A percentile compares a stretch with the other conserved stretches of the same genome.
These are phyloP conservation scores for Millerozyma acaciae DNA, from an alignment of 805 yeast species.

Conservation along the genomic window DNA sequence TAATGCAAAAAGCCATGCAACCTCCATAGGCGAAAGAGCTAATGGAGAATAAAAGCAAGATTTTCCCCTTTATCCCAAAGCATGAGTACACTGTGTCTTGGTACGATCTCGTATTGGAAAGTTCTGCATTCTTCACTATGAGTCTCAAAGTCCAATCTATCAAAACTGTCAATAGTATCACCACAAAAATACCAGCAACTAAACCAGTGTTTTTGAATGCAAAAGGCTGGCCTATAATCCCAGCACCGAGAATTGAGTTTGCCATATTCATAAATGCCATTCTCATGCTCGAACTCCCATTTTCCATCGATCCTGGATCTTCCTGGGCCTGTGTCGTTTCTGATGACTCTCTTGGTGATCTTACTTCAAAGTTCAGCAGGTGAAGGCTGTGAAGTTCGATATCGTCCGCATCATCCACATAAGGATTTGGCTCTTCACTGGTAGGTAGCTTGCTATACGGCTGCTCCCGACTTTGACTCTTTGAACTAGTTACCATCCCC, in stretches of 20 bases:
- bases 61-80: slow-evolving; percentile 69
- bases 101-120: slow-evolving; percentile 72
- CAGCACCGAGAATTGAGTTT: slow-evolving; percentile 91
- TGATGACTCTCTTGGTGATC: too few species aligned
- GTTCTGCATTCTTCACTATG: slow-evolving; percentile 76
- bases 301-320: slow-evolving; percentile 11
- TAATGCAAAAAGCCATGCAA: slow-evolving; percentile 87
- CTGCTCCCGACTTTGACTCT: too few species aligned
- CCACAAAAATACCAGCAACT: slow-evolving; percentile 62
- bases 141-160: slow-evolving; percentile 86
- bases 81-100: slow-evolving; percentile 82
- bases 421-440: too few species aligned
- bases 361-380: too few species aligned
- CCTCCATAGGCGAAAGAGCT: slow-evolving; percentile 94
- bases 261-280: slow-evolving; percentile 98
- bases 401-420: too few species aligned
- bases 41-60: slow-evolving; percentile 67
- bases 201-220: slow-evolving; percentile 82
- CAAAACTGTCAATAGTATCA: slow-evolving; percentile 57
- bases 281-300: slow-evolving; percentile 45
- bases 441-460: too few species aligned
- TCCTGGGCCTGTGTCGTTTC: too few species aligned
- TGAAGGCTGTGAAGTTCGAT: too few species aligned
- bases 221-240: slow-evolving; percentile 90
- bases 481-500: too few species aligned